Conservation (phyloP, 495 filamentous ascomycete species). For the Neurospora pannonica region DNA sequence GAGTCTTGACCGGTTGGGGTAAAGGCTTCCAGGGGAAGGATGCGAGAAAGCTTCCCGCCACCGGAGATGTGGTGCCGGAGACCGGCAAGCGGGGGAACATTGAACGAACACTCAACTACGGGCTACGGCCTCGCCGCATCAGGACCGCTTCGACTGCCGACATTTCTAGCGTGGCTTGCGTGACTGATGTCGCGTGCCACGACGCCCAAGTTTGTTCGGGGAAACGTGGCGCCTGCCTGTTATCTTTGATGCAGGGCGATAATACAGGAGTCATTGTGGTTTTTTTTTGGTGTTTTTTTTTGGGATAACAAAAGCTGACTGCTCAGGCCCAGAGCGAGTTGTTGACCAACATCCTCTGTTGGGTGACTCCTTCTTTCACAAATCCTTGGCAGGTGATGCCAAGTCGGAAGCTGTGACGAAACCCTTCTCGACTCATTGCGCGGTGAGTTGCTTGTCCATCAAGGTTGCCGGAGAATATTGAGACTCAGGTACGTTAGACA, state of each 20-base stretch:
- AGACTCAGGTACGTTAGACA: background rate
- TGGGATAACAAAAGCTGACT: background rate
- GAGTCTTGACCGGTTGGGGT: background rate
- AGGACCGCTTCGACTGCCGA: background rate
- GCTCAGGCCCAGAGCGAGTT: too few species aligned
- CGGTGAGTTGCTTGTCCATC: background rate
- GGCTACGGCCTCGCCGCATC: background rate
- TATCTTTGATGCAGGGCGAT: background rate
- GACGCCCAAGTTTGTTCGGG: background rate
- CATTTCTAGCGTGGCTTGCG: background rate
- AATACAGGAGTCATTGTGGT: background rate
- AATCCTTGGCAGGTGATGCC: background rate
- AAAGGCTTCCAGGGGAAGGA: background rate
- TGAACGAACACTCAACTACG: background rate
- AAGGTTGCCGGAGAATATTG: background rate
- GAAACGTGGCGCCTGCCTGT: background rate
- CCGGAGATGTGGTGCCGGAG: background rate
- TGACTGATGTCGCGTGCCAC: background rate
- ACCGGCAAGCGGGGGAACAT: background rate
- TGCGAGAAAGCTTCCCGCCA: background rate
- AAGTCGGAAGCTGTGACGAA: background rate
- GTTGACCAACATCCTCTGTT: too few species aligned
- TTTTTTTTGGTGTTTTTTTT: too few species aligned
- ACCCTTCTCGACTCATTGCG: background rate
- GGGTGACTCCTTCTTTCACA: background rate